phyloP scores from a whole-genome alignment of 306 rosid species.

The Amphicarpaea edgeworthii region DNA sequence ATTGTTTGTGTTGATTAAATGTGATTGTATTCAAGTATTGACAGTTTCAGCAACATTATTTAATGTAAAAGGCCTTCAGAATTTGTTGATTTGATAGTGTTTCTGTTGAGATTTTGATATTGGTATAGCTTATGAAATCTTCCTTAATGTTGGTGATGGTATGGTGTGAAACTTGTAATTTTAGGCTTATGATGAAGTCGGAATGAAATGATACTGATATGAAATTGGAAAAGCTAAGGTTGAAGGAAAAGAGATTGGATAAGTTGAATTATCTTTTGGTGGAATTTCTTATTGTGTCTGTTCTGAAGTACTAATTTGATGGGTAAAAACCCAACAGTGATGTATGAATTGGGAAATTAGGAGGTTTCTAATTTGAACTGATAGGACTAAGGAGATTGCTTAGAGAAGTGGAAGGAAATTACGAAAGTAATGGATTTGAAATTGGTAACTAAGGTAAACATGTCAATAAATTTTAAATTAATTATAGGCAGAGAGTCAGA shows the following conservation, averaged over 20 bases:
- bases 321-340: neutral
- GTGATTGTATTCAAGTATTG: constrained; percentile 6
- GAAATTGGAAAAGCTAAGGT: neutral
- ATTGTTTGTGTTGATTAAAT: constrained; percentile 31
- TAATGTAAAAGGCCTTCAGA: constrained; percentile 14
- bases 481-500: constrained; percentile 14
- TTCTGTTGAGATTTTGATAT: constrained; percentile 14
- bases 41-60: constrained; percentile 25
- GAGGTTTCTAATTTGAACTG: neutral
- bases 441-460: constrained; percentile 16
- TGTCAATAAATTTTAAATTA: neutral
- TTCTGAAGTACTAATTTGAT: neutral
- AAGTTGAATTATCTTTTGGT: neutral
- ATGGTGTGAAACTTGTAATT: constrained; percentile 10
- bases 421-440: neutral
- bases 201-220: neutral
- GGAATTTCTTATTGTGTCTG: neutral
- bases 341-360: neutral
- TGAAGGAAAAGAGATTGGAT: constrained; percentile 3
- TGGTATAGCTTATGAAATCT: neutral
- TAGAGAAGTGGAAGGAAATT: constrained; percentile 7
- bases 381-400: neutral
- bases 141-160: constrained; percentile 15
- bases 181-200: constrained; percentile 3
- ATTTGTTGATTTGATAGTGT: constrained; percentile 26